Evolutionary conservation across 1,284 basidiomycete species (phyloP).

Genomic region (Pascua guehoae): DNA sequence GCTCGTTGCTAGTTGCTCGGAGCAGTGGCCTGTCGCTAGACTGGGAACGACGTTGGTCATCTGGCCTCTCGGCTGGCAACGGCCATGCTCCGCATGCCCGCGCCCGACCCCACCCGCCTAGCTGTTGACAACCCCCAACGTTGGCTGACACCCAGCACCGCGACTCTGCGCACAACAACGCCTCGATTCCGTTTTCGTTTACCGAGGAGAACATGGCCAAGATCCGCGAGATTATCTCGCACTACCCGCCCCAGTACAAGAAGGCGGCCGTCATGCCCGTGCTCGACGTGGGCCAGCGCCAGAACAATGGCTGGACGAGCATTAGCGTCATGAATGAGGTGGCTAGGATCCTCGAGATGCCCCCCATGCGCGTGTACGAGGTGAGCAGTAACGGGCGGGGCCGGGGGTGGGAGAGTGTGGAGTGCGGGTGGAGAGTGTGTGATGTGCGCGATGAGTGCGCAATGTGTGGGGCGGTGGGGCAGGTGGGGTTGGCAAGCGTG

Average conservation of each 20-base stretch:
- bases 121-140: neutral
- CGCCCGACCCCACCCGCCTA: neutral
- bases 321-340: conserved; percentile 99
- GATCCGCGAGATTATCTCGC: conserved; percentile 83
- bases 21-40: neutral
- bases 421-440: too few relatives aligned
- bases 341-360: conserved; percentile 86
- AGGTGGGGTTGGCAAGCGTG: too few relatives aligned
- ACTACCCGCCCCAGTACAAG: conserved; percentile 96
- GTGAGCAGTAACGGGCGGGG: conserved; percentile 21
- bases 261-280: conserved; percentile 96
- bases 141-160: conserved; percentile 64
- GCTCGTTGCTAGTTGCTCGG: too few relatives aligned
- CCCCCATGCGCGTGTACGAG: conserved; percentile 98
- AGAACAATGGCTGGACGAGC: conserved; percentile 98
- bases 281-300: conserved; percentile 91
- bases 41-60: neutral
- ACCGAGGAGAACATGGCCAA: conserved; percentile 73
- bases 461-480: too few relatives aligned
- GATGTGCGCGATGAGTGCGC: too few relatives aligned
- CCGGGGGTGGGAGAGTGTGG: too few relatives aligned
- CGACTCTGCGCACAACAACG: conserved; percentile 89
- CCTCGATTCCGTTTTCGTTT: conserved; percentile 89
- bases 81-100: neutral
- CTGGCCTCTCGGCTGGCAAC: neutral